Percentiles rank a stretch among this genome's conserved stretches.
These are phyloP conservation scores for Lithohypha guttulata DNA, from an alignment of 2,329 filamentous ascomycete species.

Conservation along the genomic window DNA sequence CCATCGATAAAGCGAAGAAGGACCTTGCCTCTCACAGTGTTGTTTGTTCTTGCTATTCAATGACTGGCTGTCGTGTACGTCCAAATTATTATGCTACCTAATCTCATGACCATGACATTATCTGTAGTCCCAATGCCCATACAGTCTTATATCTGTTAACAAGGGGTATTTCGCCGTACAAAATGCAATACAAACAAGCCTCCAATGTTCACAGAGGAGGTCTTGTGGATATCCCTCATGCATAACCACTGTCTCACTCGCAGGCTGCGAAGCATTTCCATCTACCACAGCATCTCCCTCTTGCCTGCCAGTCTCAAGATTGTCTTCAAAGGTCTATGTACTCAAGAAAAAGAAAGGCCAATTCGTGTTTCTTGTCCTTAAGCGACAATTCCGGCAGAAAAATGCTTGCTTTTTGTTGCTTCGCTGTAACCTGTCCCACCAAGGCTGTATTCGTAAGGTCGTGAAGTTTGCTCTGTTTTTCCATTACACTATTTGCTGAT, in stretches of 20 bases:
- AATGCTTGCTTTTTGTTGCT: slow-evolving; percentile 3
- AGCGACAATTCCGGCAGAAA: background rate
- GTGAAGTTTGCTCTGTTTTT: slow-evolving; percentile 8
- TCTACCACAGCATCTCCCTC: background rate
- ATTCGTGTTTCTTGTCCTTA: background rate
- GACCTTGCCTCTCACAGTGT: too few relatives aligned
- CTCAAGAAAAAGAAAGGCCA: slow-evolving; percentile 9
- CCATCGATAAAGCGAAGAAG: too few relatives aligned
- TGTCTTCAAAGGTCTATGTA: slow-evolving; percentile 9
- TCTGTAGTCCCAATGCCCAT: slow-evolving; percentile 7
- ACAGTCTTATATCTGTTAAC: slow-evolving; percentile 3
- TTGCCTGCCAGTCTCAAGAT: slow-evolving; percentile 4
- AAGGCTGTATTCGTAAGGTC: slow-evolving; percentile 9
- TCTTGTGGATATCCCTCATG: background rate
- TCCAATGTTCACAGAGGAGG: background rate
- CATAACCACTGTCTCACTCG: background rate
- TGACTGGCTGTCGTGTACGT: slow-evolving; percentile 5
- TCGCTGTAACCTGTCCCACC: background rate
- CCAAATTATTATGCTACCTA: slow-evolving; percentile 9
- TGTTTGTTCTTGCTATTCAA: too few relatives aligned
- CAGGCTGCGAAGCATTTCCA: background rate
- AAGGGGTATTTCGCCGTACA: slow-evolving; percentile 7
- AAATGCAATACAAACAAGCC: slow-evolving; percentile 9
- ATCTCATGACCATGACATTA: slow-evolving; percentile 9
- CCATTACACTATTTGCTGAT: slow-evolving; percentile 7